Evolutionary conservation across 208 protist species (phyloP), one percentile per base, ranked within the genome.

Genomic region (Leishmania turanica): DNA sequence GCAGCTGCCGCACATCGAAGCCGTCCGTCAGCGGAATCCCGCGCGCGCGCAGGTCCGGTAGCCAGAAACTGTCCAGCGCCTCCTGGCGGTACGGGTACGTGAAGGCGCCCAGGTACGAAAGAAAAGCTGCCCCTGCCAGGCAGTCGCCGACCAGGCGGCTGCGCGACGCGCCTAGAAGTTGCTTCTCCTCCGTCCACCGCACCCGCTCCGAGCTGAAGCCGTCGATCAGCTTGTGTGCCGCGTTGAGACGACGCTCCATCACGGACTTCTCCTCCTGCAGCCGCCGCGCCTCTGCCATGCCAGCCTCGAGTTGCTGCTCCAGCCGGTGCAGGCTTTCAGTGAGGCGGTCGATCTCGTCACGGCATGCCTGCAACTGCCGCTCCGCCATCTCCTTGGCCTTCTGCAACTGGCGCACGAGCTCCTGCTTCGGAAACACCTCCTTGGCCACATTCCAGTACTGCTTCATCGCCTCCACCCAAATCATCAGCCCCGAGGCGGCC

Each of bases 21-120:
- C 90, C 80, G 31, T 90, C 84, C 15, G 96, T 96, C 53, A 99
- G 85, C 4, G 98, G 98, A 70, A 99, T 97, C 42, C 91, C 72
- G 34, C 89, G 83, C 79, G 94, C 86, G 13, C 81, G 78, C 49
- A 99, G 84, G 85, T 99, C 97, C n/a, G 75, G 81, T 73, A 98
- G 80, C 97, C 98, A 99, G 69, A 95, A 81, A 8, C 87, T 87
- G 56, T 99, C 87, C 34, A 99, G 76, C 70, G 99, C 96, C 81
- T 97, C 89, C 53, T 96, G 84, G 27, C 99, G 93, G 91, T 99
- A 99, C 27, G 99, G 96, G 75, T 98, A 99, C 15, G 97, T 99
- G 85, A 99, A 99, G 37, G 98, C 97, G 42, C 99, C 99, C 42
- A 98, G 87, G 91, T 99, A 99, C 15, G 96, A 99, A 27, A 99